Base-by-base conservation (phyloP, 345 rosid species). In the Eucalyptus urophylla region DNA sequence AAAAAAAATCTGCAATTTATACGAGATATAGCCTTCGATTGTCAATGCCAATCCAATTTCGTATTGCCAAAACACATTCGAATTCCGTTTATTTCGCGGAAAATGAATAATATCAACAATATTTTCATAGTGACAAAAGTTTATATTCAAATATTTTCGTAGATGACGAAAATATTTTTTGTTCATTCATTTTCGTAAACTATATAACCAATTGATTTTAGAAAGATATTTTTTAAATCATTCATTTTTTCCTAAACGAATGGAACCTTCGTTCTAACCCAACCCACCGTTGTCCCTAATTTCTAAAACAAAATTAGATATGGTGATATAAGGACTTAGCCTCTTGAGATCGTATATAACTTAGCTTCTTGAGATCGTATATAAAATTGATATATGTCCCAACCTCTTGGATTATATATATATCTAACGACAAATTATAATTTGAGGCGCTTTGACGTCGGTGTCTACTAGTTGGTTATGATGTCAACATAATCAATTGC, bases 1-100 rank as follows among this genome's bases (percentile, higher is more conserved):
- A 31, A 49, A 49, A 33, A 72, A 19, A 19, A 19, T 8, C 22
- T 69, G 43, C 43, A 31, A 15, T 31, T 31, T 37, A 69, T 3
- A 69, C 19, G 4, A 8, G 1, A 16, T 4, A 16, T 16, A 16
- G 43, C 37, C 80, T 31, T 69, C 0, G 24, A 69, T 33, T 16
- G 43, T 21, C 12, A 16, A 69, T 69, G 80, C 80, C 43, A 3
- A 31, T 37, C 2, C 7, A 16, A 37, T 1, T 5, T 69, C 3
- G 7, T 33, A 31, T 4, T 67, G 43, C 2, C 6, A 67, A 0
- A 69, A 33, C 40, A 15, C 37, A 31, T 14, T 50, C 1, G 0
- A 14, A 50, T 0, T 49, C 6, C 0, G 0, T 49, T 49, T 14
- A 49, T 49, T 49, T 49, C 6, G 0, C 16, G 2, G 1, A 49